These are phyloP conservation scores for Botrytis fragariae DNA, from an alignment of 2,329 filamentous ascomycete species.

Conservation along the genomic window DNA sequence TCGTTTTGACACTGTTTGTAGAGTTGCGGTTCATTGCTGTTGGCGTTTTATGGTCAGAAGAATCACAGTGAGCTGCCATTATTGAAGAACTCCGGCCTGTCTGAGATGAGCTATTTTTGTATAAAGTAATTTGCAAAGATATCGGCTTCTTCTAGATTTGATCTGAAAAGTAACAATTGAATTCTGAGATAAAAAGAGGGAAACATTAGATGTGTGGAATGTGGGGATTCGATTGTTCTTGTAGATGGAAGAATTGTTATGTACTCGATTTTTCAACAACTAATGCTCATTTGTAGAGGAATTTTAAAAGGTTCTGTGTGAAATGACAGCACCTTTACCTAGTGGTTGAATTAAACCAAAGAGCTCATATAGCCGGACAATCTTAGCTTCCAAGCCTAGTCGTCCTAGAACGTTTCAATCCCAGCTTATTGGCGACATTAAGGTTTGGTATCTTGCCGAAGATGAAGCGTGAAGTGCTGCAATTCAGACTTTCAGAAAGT, in stretches of 20 bases:
- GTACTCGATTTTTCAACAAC: neutral
- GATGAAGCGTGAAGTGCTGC: neutral
- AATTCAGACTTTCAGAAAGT: neutral
- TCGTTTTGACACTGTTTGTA: no score
- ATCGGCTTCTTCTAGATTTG: neutral
- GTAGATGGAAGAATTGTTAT: no score
- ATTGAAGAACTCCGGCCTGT: neutral
- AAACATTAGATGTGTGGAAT: no score
- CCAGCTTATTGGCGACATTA: no score
- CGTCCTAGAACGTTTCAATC: neutral
- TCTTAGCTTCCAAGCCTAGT: neutral
- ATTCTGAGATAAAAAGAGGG: neutral
- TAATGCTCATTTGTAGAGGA: neutral
- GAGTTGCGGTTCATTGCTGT: rapidly evolving
- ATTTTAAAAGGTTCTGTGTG: neutral
- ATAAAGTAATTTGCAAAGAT: neutral
- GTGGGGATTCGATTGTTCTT: neutral
- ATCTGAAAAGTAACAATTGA: neutral
- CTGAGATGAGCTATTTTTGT: neutral
- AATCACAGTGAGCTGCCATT: neutral
- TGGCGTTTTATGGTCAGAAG: neutral
- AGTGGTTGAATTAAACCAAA: neutral
- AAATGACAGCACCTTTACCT: neutral
- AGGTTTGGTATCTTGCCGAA: no score
- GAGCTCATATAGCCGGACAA: neutral